Base-by-base conservation (phyloP, 371 early-diverging fungal genomes). In the Circinella umbellata region DNA sequence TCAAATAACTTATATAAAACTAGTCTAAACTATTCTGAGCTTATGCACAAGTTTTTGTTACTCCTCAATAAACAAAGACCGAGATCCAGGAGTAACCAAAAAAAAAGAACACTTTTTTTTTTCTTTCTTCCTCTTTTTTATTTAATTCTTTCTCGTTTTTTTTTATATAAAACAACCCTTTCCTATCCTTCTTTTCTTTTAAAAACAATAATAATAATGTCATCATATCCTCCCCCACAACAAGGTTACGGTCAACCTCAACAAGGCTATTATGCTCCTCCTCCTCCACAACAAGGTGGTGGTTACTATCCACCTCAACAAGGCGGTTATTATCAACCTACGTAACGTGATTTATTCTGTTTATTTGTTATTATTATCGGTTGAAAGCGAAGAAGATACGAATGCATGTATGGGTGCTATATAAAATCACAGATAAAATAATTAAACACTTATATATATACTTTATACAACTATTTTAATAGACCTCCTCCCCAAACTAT, bases 401-500 rank as follows among this genome's bases (percentile, higher is more conserved):
- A 27, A 27, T 27, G 27, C 27, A 27, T 27, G 27, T 27, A 27
- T 27, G 27, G 27, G 1, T 27, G 27, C 2, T 27, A 27, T 27
- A 27, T 27, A 2, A 2, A 27, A 27, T 15, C 0, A 47, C 15
- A 47, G 3, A 47, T 11, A 47, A 47, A 54, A 54, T 18, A 54
- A 18, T 54, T 54, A 54, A 54, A 10, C 10, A n/a, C n/a, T 15
- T 1, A 18, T 20, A 54, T 20, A 54, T 54, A 54, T 18, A 15
- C 15, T 15, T 54, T 10, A 54, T n/a, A 8, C 9, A 47, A 11
- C 15, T 47, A 47, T 54, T 54, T 8, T 14, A n/a, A 13, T 34
- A 57, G 57, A 34, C 66, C 66, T 9, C 66, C 66, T 35, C 66
- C 66, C 20, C 66, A 66, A 53, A 66, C 66, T 8, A 39, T 66